Base-by-base conservation (phyloP, 2,329 filamentous ascomycete genomes). In the Botrytis paeoniae region DNA sequence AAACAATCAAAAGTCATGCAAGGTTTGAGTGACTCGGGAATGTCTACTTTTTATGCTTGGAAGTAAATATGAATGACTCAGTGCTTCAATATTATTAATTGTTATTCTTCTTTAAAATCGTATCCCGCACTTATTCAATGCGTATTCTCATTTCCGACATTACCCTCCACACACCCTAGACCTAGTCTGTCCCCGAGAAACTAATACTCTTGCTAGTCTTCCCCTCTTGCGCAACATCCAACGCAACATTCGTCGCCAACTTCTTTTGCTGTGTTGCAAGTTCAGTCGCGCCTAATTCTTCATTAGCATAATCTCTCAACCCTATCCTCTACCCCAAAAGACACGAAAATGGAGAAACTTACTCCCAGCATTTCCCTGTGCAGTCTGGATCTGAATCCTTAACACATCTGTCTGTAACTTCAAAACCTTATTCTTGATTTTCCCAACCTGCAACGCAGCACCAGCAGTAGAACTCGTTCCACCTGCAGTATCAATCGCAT, bases 191-290 rank as follows among this genome's bases (percentile, higher is more conserved):
- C 10, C 25, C 48, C 48, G 59, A 61, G 32, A 78, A 78, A 63
- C 37, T 51, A 74, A 78, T 74, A 16, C 74, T 74, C 45, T 71
- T 75, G 65, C 63, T 81, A 1, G 78, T 70, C 74, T 83, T 76
- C 0, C 83, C 83, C 6, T 80, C 80, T 16, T 79, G 80, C 65
- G 76, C 76, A 45, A 74, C 73, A 74, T 85, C 83, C 51, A 78
- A 62, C 45, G 82, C 80, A 69, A 89, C 83, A 79, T 89, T 89
- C 74, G 82, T 88, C 75, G 85, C 81, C 71, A 89, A 82, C 82
- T 89, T 89, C 70, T 78, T 85, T 76, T 82, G 79, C 81, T 89
- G 84, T 16, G 80, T 79, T 22, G 82, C 82, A 43, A 88, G 81
- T 78, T 86, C 82, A 57, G 74, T 82, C 41, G 82, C 29, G 51